Conservation (phyloP, 2,329 filamentous ascomycete genomes). For the Cladosporium oxysporum region DNA sequence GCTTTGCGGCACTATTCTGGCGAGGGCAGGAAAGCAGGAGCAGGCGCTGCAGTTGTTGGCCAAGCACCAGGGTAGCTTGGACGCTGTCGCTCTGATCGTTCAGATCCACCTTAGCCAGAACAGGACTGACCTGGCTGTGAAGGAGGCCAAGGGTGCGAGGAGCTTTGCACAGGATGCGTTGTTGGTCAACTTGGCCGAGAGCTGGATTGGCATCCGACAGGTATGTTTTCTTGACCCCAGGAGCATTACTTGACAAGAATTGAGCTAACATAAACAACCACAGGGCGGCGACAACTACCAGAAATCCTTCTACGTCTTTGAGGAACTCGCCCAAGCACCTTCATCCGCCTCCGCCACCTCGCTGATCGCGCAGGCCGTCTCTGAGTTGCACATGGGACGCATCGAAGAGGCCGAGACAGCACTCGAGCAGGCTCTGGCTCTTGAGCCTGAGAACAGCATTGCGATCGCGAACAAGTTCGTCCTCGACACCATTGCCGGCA, state of each 20-base stretch:
- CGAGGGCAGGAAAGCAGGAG: slow-evolving; percentile 77
- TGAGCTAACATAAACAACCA: neutral
- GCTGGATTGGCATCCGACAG: slow-evolving; percentile 87
- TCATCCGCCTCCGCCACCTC: slow-evolving; percentile 74
- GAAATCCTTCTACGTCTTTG: slow-evolving; percentile 94
- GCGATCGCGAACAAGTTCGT: slow-evolving; percentile 83
- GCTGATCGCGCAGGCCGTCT: slow-evolving; percentile 84
- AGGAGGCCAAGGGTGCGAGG: slow-evolving; percentile 83
- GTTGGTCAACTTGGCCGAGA: slow-evolving; percentile 90
- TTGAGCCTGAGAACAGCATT: slow-evolving; percentile 70
- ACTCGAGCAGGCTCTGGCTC: slow-evolving; percentile 74
- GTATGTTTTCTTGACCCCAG: slow-evolving; percentile 51
- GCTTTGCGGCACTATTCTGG: slow-evolving; percentile 76
- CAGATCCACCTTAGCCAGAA: slow-evolving; percentile 94
- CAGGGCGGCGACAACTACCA: slow-evolving; percentile 96
- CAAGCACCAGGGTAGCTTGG: slow-evolving; percentile 79
- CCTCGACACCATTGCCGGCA: slow-evolving; percentile 74
- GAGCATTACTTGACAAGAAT: neutral
- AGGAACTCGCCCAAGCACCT: slow-evolving; percentile 88
- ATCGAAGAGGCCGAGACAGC: slow-evolving; percentile 87
- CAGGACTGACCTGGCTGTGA: slow-evolving; percentile 83
- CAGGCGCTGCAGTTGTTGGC: slow-evolving; percentile 77
- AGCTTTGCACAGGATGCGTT: slow-evolving; percentile 95
- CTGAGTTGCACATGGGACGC: slow-evolving; percentile 86
- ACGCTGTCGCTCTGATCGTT: slow-evolving; percentile 79